These are phyloP conservation scores for Pyrus communis DNA, from an alignment of 306 rosid genomes.

Conservation along the genomic window DNA sequence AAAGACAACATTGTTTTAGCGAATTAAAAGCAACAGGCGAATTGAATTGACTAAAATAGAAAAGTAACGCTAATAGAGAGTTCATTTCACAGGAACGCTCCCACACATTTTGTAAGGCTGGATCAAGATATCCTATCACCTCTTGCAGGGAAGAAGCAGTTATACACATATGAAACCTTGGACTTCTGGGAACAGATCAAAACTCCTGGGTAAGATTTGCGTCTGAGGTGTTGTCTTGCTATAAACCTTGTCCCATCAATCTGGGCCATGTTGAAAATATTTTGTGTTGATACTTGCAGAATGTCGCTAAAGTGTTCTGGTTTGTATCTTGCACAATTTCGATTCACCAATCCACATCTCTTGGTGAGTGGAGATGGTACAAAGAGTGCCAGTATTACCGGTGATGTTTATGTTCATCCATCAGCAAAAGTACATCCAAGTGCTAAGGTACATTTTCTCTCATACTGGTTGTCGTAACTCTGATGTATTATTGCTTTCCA, in stretches of 20 bases:
- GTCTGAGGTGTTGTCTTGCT: neutral
- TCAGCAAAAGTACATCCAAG: conserved; percentile 93
- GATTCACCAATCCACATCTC: conserved; percentile 58
- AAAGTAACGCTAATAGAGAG: neutral
- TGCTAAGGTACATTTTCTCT: conserved; percentile 58
- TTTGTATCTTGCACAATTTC: conserved; percentile 80
- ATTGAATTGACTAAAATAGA: neutral
- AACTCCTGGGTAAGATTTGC: conserved; percentile 70
- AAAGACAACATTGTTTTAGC: too few species aligned
- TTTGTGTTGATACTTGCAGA: conserved; percentile 39
- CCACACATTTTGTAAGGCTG: conserved; percentile 71
- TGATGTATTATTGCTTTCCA: neutral
- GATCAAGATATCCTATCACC: conserved; percentile 98
- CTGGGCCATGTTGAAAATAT: neutral
- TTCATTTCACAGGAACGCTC: conserved; percentile 47
- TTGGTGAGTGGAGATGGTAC: conserved; percentile 69
- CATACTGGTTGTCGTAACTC: neutral
- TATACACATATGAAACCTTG: conserved; percentile 69
- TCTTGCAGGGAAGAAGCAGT: conserved; percentile 89
- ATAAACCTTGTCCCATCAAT: conserved; percentile 1
- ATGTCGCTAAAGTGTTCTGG: conserved; percentile 91
- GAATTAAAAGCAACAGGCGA: too few species aligned
- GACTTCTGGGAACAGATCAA: conserved; percentile 98
- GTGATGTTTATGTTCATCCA: conserved; percentile 87
- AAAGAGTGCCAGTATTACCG: conserved; percentile 56